These are phyloP conservation scores for Yarrowia sp. DNA, from an alignment of 805 yeast genomes.

Conservation along the genomic window DNA sequence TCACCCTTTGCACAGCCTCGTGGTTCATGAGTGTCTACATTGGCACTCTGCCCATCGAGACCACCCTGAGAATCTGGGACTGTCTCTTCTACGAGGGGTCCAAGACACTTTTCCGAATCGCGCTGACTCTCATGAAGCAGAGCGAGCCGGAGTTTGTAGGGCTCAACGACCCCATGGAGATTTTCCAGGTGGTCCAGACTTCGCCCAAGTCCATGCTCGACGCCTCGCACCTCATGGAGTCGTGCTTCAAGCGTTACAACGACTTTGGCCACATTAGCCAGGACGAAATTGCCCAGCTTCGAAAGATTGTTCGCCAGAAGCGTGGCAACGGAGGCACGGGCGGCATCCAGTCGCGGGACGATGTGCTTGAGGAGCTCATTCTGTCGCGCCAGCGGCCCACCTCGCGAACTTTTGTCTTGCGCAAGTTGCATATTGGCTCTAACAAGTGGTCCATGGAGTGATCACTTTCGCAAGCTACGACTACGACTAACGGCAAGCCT, in stretches of 20 bases:
- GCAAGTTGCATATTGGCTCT: constrained; percentile 24
- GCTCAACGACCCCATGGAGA: constrained; percentile 51
- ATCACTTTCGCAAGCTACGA: neutral
- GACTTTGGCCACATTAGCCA: constrained; percentile 70
- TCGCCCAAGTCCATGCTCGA: constrained; percentile 63
- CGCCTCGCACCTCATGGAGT: constrained; percentile 31
- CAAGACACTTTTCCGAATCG: constrained; percentile 76
- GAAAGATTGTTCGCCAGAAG: constrained; percentile 66
- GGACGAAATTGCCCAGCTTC: constrained; percentile 73
- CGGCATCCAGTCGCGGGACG: constrained; percentile 13
- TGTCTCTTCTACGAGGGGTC: constrained; percentile 90
- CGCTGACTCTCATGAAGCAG: constrained; percentile 73
- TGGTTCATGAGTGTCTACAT: constrained; percentile 99
- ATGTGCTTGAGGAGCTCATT: constrained; percentile 22
- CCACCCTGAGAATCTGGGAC: constrained; percentile 90
- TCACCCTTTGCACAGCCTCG: constrained; percentile 88
- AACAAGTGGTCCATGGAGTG: constrained; percentile 27
- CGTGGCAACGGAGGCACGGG: constrained; percentile 30
- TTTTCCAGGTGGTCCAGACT: constrained; percentile 83
- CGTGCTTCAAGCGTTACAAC: constrained; percentile 33
- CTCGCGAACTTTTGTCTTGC: constrained; percentile 14
- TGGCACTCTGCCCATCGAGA: constrained; percentile 84
- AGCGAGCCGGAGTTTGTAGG: constrained; percentile 62
- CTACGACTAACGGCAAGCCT: neutral
- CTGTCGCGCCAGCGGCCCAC: constrained; percentile 25